phyloP scores from a whole-genome alignment of 345 rosid genomes.

The Draba incana region DNA sequence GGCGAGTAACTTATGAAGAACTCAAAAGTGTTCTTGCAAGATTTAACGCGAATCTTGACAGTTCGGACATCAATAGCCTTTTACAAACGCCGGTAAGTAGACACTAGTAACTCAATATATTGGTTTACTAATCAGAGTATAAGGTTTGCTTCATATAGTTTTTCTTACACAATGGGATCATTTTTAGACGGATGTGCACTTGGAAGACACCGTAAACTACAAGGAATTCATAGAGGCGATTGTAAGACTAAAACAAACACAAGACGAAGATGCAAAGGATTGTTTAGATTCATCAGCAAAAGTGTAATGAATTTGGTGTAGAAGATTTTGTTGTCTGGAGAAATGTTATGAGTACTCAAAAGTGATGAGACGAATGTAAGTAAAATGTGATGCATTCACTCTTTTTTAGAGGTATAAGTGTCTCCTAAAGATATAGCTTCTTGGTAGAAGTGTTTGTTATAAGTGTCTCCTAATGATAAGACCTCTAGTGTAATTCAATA shows the following conservation, averaged over 20 bases:
- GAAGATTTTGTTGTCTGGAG: constrained; percentile 57
- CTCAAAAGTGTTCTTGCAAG: constrained; percentile 70
- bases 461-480: constrained; percentile 10
- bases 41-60: constrained; percentile 65
- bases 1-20: constrained; percentile 74
- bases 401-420: not conserved
- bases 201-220: constrained; percentile 73
- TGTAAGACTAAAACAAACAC: constrained; percentile 58
- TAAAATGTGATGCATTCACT: constrained; percentile 18
- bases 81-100: constrained; percentile 65
- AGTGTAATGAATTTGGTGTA: constrained; percentile 67
- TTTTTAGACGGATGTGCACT: constrained; percentile 71
- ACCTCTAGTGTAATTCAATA: not conserved
- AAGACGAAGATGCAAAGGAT: constrained; percentile 68
- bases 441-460: not conserved
- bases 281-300: constrained; percentile 38
- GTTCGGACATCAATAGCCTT: constrained; percentile 66
- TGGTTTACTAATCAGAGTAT: not conserved
- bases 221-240: constrained; percentile 79
- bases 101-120: constrained; percentile 22
- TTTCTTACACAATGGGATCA: constrained; percentile 19
- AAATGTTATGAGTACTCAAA: constrained; percentile 52
- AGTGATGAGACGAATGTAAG: constrained; percentile 81
- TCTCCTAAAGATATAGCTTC: constrained; percentile 1
- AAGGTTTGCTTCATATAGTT: not conserved